Percentiles rank a stretch among this genome's conserved stretches.
These are phyloP conservation scores for Penicillium crystallinum DNA, from an alignment of 495 filamentous ascomycete genomes.

Conservation along the genomic window DNA sequence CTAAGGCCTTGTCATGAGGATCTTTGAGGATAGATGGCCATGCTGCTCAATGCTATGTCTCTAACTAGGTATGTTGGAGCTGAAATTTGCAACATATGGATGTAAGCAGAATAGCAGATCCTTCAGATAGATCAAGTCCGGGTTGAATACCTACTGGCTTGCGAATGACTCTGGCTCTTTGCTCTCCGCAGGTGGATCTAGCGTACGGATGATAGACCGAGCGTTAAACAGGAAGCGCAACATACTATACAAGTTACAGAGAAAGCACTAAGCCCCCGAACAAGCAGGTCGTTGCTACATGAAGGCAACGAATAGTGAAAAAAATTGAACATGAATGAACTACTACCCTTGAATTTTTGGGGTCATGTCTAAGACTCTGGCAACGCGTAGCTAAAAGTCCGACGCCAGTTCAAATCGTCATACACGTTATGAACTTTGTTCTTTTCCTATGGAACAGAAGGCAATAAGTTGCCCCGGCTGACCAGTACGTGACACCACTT, in stretches of 20 bases:
- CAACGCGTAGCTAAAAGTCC: slow-evolving; percentile 6
- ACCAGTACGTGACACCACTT: slow-evolving; percentile 25
- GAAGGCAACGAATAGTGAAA: background rate
- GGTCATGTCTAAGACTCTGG: slow-evolving; percentile 11
- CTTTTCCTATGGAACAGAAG: slow-evolving; percentile 29
- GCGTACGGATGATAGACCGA: background rate
- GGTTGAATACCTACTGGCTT: background rate
- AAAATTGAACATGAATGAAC: slow-evolving; percentile 7
- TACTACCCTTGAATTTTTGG: slow-evolving; percentile 11
- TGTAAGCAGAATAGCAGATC: background rate
- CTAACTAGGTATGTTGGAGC: too few relatives aligned
- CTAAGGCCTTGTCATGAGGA: background rate
- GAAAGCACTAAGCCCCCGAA: background rate
- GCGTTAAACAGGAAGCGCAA: background rate
- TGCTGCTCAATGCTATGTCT: background rate
- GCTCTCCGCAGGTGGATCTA: background rate
- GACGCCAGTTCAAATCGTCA: slow-evolving; percentile 13
- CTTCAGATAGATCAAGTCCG: background rate
- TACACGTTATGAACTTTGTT: slow-evolving; percentile 34
- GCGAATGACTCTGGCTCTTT: background rate
- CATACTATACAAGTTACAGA: background rate
- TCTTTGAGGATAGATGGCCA: too few relatives aligned
- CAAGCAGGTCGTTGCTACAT: background rate
- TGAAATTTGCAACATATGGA: background rate
- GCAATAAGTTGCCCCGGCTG: slow-evolving; percentile 24